These are phyloP conservation scores for Fusarium sp. DNA, from an alignment of 2,329 filamentous ascomycete genomes.

Conservation along the genomic window DNA sequence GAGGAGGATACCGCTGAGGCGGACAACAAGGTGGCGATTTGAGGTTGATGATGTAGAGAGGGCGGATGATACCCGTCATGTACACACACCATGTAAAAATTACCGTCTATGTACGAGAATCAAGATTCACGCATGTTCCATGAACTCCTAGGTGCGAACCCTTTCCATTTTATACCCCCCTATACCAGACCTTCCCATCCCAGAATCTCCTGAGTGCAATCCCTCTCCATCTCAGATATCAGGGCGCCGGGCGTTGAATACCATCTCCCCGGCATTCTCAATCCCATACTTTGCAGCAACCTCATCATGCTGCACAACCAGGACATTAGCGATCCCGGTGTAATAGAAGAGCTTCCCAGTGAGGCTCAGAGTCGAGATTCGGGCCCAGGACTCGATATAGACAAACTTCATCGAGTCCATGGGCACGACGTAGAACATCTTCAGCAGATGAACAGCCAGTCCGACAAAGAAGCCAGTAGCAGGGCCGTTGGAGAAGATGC, in stretches of 20 bases:
- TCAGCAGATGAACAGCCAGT: slow-evolving; percentile 60
- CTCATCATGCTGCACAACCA: slow-evolving; percentile 83
- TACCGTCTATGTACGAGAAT: slow-evolving; percentile 38
- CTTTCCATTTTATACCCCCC: slow-evolving; percentile 25
- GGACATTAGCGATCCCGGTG: slow-evolving; percentile 75
- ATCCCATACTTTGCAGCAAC: slow-evolving; percentile 62
- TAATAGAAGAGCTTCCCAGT: slow-evolving; percentile 81
- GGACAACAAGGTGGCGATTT: slow-evolving; percentile 24
- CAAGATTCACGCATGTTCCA: slow-evolving; percentile 29
- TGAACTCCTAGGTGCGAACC: slow-evolving; percentile 8
- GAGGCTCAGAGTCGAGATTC: slow-evolving; percentile 83
- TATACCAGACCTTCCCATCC: background rate
- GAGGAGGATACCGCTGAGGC: slow-evolving; percentile 28
- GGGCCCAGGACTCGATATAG: slow-evolving; percentile 93
- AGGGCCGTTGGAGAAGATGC: slow-evolving; percentile 89
- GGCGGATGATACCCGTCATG: slow-evolving; percentile 36
- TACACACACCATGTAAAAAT: slow-evolving; percentile 38
- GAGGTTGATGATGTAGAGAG: slow-evolving; percentile 1
- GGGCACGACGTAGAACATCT: slow-evolving; percentile 57
- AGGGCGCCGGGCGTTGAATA: slow-evolving; percentile 50
- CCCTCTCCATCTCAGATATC: slow-evolving; percentile 28
- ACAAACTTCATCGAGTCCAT: slow-evolving; percentile 74
- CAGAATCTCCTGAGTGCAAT: background rate
- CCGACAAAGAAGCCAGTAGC: slow-evolving; percentile 85
- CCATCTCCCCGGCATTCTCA: slow-evolving; percentile 52